phyloP scores from a whole-genome alignment of 2,329 filamentous ascomycete species.

The Apiospora malaysiana region DNA sequence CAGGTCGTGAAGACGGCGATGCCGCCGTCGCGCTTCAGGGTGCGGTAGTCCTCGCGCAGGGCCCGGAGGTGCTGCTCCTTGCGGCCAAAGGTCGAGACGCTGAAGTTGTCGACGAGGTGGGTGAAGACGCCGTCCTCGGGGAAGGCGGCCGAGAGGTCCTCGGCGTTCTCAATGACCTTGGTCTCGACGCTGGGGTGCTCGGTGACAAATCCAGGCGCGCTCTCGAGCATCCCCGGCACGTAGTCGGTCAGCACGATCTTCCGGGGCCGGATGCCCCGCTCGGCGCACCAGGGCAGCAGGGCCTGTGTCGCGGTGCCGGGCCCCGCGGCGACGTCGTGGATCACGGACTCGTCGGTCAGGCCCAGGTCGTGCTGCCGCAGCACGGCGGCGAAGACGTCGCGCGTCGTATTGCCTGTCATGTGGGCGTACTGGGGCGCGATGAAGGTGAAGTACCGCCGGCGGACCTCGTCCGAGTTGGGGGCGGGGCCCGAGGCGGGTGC shows the following conservation, averaged over 20 bases:
- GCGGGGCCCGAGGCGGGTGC: neutral
- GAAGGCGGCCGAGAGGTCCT: constrained; percentile 26
- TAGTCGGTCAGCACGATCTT: constrained; percentile 31
- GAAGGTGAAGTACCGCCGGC: constrained; percentile 33
- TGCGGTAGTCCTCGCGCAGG: constrained; percentile 38
- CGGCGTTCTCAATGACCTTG: constrained; percentile 29
- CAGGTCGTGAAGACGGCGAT: constrained; percentile 34
- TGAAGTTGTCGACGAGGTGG: constrained; percentile 40
- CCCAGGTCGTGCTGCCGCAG: constrained; percentile 29
- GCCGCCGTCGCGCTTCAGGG: constrained; percentile 35
- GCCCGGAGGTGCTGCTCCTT: constrained; percentile 28
- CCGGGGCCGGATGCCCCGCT: constrained; percentile 8
- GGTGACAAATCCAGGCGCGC: neutral
- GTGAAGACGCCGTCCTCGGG: constrained; percentile 30
- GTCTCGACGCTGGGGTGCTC: constrained; percentile 20
- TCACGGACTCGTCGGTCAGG: constrained; percentile 32
- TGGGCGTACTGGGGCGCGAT: constrained; percentile 35
- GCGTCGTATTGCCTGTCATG: constrained; percentile 39
- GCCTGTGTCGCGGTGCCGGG: constrained; percentile 38
- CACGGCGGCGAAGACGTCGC: constrained; percentile 30
- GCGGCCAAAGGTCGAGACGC: constrained; percentile 37
- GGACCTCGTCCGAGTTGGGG: constrained; percentile 19
- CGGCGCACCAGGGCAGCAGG: constrained; percentile 30
- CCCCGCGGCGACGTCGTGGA: constrained; percentile 43
- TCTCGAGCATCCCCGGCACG: constrained; percentile 29